Evolutionary conservation across 2,329 filamentous ascomycete genomes (phyloP), one percentile per base, ranked within the genome.

Genomic region (Pseudonectria buxi): DNA sequence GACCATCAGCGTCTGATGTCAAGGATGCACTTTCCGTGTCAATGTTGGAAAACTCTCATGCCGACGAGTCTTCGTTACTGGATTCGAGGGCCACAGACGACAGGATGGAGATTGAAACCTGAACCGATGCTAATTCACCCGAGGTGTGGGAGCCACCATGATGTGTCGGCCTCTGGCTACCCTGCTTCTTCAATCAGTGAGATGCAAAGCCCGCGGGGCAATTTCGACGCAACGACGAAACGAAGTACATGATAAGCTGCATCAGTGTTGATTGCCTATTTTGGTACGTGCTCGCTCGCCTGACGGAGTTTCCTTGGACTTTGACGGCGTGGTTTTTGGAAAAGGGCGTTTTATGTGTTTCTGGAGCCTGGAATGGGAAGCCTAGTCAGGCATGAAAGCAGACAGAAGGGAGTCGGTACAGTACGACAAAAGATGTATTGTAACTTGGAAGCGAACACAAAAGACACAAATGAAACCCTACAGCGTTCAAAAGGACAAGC

Each of bases 91-190:
- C 45, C 33, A 33, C 41, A 32, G 44, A 49, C 14, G 49, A 54
- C 30, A 56, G 50, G 25, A 54, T 54, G 45, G 50, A 50, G 44
- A 46, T 47, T 39, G 52, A 55, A 27, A 39, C 39, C 24, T 37
- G 26, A 24, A 42, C 39, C 24, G 38, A 36, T 18, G 12, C 25
- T 16, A 26, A 28, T n/a, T n/a, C n/a, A n/a, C n/a, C n/a, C n/a
- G n/a, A n/a, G n/a, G n/a, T n/a, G n/a, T 22, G 18, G 9, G 9
- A 22, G 5, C 18, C 18, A 22, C 18, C 5, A 22, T 9, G 9
- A 22, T 9, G 18, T 22, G 18, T 22, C 18, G 18, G 18, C 9
- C 18, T 22, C 9, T 22, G 28, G 37, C 15, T 38, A 39, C 45
- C n/a, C 39, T 33, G 33, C 37, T 37, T 37, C 36, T 13, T 36